Conservation (phyloP, 805 yeast genomes). For the Millerozyma miso region DNA sequence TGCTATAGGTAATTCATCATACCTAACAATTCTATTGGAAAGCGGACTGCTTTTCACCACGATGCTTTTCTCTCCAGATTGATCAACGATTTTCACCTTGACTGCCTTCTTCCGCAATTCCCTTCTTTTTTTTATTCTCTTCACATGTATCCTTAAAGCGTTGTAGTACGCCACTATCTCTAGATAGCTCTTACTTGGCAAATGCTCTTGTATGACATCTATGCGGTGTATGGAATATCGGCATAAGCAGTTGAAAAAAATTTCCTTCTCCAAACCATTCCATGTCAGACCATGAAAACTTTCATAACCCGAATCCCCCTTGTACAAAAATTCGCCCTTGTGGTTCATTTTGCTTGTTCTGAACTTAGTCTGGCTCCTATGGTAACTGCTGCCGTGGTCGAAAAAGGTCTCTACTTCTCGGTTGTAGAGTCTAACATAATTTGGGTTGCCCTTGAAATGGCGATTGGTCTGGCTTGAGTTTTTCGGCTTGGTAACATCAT, state of each 20-base stretch:
- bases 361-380: conserved; percentile 3
- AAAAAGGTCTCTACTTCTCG: conserved; percentile 22
- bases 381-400: neutral
- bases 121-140: conserved; percentile 12
- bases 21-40: conserved; percentile 22
- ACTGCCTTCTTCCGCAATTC: conserved; percentile 2
- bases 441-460: conserved; percentile 23
- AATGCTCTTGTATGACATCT: conserved; percentile 32
- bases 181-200: conserved; percentile 38
- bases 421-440: conserved; percentile 25
- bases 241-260: conserved; percentile 47
- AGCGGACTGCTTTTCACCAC: conserved; percentile 6
- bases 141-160: conserved; percentile 26
- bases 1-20: conserved; percentile 48
- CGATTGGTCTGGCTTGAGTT: conserved; percentile 7
- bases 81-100: neutral
- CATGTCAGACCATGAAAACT: conserved; percentile 33
- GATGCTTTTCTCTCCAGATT: neutral
- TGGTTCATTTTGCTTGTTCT: conserved; percentile 10
- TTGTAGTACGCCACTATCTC: conserved; percentile 47
- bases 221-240: conserved; percentile 46
- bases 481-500: conserved; percentile 3
- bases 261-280: conserved; percentile 46
- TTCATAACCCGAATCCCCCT: conserved; percentile 2
- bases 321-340: conserved; percentile 12